These are phyloP conservation scores for Encephalitozoon romaleae DNA, from an alignment of 371 early-diverging fungal species.

Conservation along the genomic window DNA sequence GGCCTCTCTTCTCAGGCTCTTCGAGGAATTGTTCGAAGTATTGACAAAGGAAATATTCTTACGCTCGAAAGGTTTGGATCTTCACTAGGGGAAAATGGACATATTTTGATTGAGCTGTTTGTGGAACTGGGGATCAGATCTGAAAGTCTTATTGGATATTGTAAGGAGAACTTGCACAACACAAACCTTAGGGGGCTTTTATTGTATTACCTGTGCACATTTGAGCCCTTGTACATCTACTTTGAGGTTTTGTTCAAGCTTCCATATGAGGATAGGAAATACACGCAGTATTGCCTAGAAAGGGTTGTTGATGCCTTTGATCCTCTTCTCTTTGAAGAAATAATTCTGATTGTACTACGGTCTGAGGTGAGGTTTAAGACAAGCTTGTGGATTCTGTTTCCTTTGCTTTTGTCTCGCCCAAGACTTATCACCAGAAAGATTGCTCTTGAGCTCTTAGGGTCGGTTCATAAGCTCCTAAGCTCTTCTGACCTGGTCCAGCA, in stretches of 20 bases:
- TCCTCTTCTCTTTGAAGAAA: not conserved
- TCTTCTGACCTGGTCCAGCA: not conserved
- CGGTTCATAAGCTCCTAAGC: slow-evolving; percentile 10
- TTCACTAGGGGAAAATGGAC: slow-evolving; percentile 19
- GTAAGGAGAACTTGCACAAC: slow-evolving; percentile 15
- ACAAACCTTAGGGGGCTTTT: slow-evolving; percentile 1
- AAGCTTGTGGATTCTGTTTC: slow-evolving; percentile 25
- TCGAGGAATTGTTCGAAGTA: slow-evolving; percentile 5
- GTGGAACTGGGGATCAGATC: not conserved
- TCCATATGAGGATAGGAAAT: slow-evolving; percentile 26
- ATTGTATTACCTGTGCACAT: slow-evolving; percentile 23
- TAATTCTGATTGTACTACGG: not conserved
- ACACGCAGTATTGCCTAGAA: slow-evolving; percentile 9
- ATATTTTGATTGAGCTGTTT: slow-evolving; percentile 24
- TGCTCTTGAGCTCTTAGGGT: not conserved
- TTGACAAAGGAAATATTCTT: not conserved
- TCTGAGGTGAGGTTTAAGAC: slow-evolving; percentile 11
- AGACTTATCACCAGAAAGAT: slow-evolving; percentile 10
- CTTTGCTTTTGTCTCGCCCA: not conserved
- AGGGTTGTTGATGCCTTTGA: not conserved
- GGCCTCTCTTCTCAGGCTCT: not conserved
- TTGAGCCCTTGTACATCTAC: slow-evolving; percentile 6
- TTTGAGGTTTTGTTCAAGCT: slow-evolving; percentile 11
- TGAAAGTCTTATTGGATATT: not conserved
- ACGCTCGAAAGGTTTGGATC: not conserved